Percentiles rank a stretch among this genome's conserved stretches.
Evolutionary conservation across 83 land plant species (phyloP).

Genomic region (Picea abies): DNA sequence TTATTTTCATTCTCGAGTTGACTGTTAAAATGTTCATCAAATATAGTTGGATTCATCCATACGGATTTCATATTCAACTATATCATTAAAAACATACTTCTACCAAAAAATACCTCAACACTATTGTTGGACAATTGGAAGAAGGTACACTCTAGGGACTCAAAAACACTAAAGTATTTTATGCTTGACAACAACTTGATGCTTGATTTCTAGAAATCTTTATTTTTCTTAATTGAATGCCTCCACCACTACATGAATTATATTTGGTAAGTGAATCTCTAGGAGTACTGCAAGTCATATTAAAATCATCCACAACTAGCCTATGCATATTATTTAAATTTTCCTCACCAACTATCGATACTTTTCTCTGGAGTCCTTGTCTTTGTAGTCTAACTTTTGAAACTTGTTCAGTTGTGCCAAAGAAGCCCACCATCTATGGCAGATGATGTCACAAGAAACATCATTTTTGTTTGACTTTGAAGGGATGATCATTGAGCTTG

Average conservation of each 20-base stretch:
- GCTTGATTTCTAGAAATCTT: no score
- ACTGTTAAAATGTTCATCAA: no score
- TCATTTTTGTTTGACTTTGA: background rate
- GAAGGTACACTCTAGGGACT: no score
- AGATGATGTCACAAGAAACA: background rate
- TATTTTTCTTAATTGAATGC: background rate
- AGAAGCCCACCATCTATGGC: background rate
- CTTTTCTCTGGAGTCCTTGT: background rate
- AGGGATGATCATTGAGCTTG: background rate
- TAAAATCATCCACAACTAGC: background rate
- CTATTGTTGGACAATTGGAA: no score
- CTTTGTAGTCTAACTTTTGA: background rate
- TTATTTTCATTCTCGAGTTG: no score
- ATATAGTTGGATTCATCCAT: no score
- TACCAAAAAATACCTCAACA: no score
- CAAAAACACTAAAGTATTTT: no score
- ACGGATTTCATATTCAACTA: no score
- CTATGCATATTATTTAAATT: background rate
- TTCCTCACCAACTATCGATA: background rate
- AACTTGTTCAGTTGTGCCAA: background rate
- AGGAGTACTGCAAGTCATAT: conserved; percentile 1
- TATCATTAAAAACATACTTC: no score
- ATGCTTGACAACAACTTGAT: no score
- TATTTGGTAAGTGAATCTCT: background rate
- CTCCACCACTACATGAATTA: background rate